A percentile compares a stretch with the other conserved stretches of the same genome.
Conservation (phyloP, 2,329 filamentous ascomycete species). For the Teratosphaeria gauchensis region DNA sequence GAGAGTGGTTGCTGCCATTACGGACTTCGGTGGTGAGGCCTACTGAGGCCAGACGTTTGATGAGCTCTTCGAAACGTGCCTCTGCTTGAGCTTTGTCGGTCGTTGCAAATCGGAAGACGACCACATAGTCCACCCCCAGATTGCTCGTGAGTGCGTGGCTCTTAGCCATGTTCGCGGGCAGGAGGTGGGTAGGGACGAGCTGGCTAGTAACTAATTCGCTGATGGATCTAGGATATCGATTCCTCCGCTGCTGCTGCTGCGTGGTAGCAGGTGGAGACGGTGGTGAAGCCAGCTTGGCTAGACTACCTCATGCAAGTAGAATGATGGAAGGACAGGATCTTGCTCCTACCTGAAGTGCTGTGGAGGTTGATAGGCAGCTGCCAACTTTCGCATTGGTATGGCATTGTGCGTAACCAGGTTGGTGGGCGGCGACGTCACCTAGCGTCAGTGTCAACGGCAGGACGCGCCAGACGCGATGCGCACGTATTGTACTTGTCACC, state of each 20-base stretch:
- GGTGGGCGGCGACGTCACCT: not conserved
- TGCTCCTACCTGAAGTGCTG: not conserved
- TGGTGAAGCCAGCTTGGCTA: not conserved
- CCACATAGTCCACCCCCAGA: slow-evolving; percentile 76
- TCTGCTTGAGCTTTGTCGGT: slow-evolving; percentile 60
- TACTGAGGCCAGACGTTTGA: slow-evolving; percentile 63
- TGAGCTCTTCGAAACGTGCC: slow-evolving; percentile 66
- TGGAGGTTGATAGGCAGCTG: not conserved
- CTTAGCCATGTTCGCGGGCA: slow-evolving; percentile 24
- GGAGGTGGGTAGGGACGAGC: slow-evolving; percentile 11
- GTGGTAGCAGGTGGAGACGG: not conserved
- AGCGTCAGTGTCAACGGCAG: not conserved
- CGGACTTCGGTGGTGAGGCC: slow-evolving; percentile 86
- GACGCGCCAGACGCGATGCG: not conserved
- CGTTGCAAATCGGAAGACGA: slow-evolving; percentile 64
- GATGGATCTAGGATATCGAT: slow-evolving; percentile 8
- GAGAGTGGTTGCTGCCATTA: slow-evolving; percentile 60
- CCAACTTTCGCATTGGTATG: not conserved
- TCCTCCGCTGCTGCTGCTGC: not conserved
- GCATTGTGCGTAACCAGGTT: not conserved
- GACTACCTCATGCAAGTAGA: not conserved
- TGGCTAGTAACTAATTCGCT: slow-evolving; percentile 22
- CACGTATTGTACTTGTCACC: not conserved
- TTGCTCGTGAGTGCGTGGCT: slow-evolving; percentile 37
- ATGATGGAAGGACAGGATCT: not conserved